Base-by-base conservation (phyloP, 345 rosid genomes). In the Rhizophora apiculata region DNA sequence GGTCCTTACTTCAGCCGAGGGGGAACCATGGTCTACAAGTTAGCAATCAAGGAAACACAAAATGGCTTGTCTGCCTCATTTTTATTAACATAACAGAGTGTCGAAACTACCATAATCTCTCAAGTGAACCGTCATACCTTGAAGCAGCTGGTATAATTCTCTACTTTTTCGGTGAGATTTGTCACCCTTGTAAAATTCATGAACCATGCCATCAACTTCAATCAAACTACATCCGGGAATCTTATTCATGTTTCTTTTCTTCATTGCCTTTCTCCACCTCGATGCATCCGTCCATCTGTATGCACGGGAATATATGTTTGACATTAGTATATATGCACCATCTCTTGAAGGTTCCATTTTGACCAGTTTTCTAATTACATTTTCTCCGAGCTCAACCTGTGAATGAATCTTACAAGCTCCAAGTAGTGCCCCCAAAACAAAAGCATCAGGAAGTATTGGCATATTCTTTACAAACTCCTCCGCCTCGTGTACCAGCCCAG, bases 171-270 rank as follows among this genome's bases (percentile, higher is more conserved):
- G 77, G 68, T 78, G 85, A 22, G 83, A 81, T 43, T 83, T 83
- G 32, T 87, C 91, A 34, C 84, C 88, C 73, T 78, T 81, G 27
- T 75, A 78, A 49, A 87, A 85, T 70, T 83, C 87, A 24, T 83
- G 78, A 72, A 87, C 79, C 61, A 54, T 34, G 21, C 88, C 88
- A 22, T 76, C 64, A 1, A 87, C 68, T 75, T 87, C 86, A 49
- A 87, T 73, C 20, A 78, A 82, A 71, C 89, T 85, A 76, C 86
- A 85, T 19, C 88, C 89, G 20, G 88, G 89, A 64, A 64, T 72
- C 67, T 82, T 85, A 77, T 80, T 82, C 60, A 88, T 34, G 20
- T 73, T 63, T 29, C 70, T 81, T 67, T 79, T 82, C 71, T 82
- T 81, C 84, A 87, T 81, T 26, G 27, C 74, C 80, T 78, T 84